These are phyloP conservation scores for Ceratobasidium papillatum DNA, from an alignment of 1,284 basidiomycete genomes.

Conservation along the genomic window DNA sequence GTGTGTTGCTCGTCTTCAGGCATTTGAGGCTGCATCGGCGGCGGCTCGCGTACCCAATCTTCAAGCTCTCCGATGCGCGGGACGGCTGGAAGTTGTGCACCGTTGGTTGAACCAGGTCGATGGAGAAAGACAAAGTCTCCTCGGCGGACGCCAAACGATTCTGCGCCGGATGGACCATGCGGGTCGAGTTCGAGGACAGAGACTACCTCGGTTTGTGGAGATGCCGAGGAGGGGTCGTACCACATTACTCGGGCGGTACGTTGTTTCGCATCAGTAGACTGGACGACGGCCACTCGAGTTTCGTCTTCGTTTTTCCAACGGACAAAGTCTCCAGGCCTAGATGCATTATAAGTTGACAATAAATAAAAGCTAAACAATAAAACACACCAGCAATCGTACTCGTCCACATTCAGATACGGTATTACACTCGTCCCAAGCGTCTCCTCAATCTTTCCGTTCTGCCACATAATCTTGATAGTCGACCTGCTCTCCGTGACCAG, in stretches of 20 bases:
- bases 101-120: constrained; percentile 69
- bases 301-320: constrained; percentile 82
- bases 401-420: constrained; percentile 83
- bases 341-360: background rate
- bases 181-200: constrained; percentile 90
- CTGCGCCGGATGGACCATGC: constrained; percentile 67
- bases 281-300: constrained; percentile 76
- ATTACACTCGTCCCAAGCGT: constrained; percentile 72
- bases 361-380: background rate
- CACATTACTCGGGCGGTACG: constrained; percentile 49
- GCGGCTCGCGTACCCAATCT: constrained; percentile 72
- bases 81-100: constrained; percentile 68
- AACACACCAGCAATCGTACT: constrained; percentile 83
- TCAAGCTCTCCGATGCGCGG: constrained; percentile 83
- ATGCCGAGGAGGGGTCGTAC: constrained; percentile 40
- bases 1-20: constrained; percentile 6
- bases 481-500: constrained; percentile 77
- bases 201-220: constrained; percentile 56
- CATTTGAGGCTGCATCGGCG: constrained; percentile 50
- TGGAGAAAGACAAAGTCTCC: constrained; percentile 88
- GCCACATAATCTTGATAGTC: constrained; percentile 82
- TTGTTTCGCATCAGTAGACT: constrained; percentile 53
- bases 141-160: constrained; percentile 77
- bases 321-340: constrained; percentile 90
- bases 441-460: constrained; percentile 76